Evolutionary conservation across 2,329 filamentous ascomycete species (phyloP).

Genomic region (Aspergillus pseudonomiae): DNA sequence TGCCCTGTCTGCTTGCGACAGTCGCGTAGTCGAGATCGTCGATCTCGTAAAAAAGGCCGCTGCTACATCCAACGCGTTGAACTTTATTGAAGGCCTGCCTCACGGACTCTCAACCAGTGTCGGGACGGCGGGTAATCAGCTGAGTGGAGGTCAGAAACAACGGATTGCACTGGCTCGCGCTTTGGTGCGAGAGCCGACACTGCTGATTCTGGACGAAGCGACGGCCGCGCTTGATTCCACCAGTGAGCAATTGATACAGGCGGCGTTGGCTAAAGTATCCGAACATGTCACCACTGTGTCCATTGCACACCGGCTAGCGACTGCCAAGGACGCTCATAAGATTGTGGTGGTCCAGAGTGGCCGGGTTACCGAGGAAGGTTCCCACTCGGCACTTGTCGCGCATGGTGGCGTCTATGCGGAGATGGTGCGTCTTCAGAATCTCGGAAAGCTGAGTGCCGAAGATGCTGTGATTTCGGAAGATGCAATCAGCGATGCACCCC

Average conservation of each 20-base stretch:
- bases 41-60: constrained; percentile 33
- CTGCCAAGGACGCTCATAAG: constrained; percentile 41
- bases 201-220: constrained; percentile 58
- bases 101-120: constrained; percentile 39
- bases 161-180: constrained; percentile 86
- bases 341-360: constrained; percentile 41
- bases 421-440: constrained; percentile 53
- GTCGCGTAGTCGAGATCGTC: constrained; percentile 32
- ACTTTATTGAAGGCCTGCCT: constrained; percentile 31
- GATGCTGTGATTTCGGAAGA: constrained; percentile 19
- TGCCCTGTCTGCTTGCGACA: constrained; percentile 25
- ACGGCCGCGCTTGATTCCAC: constrained; percentile 42
- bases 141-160: constrained; percentile 77
- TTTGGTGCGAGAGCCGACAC: constrained; percentile 79
- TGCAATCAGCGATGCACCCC: constrained; percentile 20
- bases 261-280: constrained; percentile 33
- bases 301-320: constrained; percentile 42
- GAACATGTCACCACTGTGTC: constrained; percentile 37
- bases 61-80: constrained; percentile 28
- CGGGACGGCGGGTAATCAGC: constrained; percentile 29
- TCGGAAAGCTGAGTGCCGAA: constrained; percentile 27
- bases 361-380: constrained; percentile 37
- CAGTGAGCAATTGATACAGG: constrained; percentile 39
- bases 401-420: constrained; percentile 50
- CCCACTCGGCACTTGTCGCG: constrained; percentile 35